Evolutionary conservation across 2,329 filamentous ascomycete species (phyloP).

Genomic region (Didymella lethalis): DNA sequence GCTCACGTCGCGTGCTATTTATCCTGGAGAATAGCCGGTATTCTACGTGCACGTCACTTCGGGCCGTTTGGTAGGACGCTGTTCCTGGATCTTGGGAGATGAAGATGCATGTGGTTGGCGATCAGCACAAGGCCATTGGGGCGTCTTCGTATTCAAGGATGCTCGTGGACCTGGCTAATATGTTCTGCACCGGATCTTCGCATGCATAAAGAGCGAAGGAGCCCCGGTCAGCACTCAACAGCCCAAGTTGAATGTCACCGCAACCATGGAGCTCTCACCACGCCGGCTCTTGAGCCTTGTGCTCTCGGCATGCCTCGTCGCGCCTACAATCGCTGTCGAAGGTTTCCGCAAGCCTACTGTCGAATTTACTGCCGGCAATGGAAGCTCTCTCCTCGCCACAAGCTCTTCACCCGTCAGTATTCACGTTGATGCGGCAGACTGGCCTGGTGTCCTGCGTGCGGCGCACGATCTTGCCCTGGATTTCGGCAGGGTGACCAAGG

Average conservation of each 20-base stretch:
- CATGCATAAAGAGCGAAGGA: slow-evolving; percentile 13
- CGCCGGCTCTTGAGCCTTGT: slow-evolving; percentile 35
- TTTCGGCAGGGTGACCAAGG: slow-evolving; percentile 74
- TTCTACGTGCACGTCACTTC: slow-evolving; percentile 11
- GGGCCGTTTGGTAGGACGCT: slow-evolving; percentile 6
- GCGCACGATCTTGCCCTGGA: slow-evolving; percentile 72
- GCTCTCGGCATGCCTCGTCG: slow-evolving; percentile 32
- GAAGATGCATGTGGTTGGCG: slow-evolving; percentile 1
- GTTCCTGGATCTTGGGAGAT: slow-evolving; percentile 12
- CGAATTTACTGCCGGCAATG: slow-evolving; percentile 55
- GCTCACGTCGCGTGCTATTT: slow-evolving; percentile 16
- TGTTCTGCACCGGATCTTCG: slow-evolving; percentile 11
- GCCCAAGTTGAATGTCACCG: slow-evolving; percentile 9
- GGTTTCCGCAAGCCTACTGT: slow-evolving; percentile 60
- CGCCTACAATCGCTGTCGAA: slow-evolving; percentile 41
- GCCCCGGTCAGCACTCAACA: slow-evolving; percentile 5
- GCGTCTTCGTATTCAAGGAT: slow-evolving; percentile 5
- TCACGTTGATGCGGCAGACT: slow-evolving; percentile 59
- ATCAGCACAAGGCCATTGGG: slow-evolving; percentile 19
- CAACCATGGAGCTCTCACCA: slow-evolving; percentile 43
- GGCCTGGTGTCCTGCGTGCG: slow-evolving; percentile 72
- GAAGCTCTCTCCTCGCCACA: slow-evolving; percentile 43
- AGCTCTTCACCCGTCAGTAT: slow-evolving; percentile 41
- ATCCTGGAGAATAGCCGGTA: slow-evolving; percentile 21
- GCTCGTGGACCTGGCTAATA: slow-evolving; percentile 17